phyloP scores from a whole-genome alignment of 805 yeast genomes.

The Cyberlindnera mycetangii region DNA sequence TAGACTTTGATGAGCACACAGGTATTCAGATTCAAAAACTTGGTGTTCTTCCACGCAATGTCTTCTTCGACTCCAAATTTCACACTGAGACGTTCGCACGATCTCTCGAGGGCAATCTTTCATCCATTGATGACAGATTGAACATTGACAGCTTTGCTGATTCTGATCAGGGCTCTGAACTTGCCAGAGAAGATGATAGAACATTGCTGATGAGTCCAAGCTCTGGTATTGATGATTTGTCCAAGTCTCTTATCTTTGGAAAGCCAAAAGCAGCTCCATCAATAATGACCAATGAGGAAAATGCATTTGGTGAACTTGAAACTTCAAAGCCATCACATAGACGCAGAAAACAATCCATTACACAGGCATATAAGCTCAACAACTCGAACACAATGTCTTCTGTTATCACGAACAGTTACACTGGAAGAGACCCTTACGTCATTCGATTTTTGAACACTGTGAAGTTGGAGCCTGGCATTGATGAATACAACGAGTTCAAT shows the following conservation, averaged over 20 bases:
- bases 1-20: slow-evolving; percentile 14
- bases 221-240: slow-evolving; percentile 16
- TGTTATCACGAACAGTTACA: slow-evolving; percentile 53
- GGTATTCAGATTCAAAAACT: slow-evolving; percentile 30
- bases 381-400: slow-evolving; percentile 18
- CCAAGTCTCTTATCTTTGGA: slow-evolving; percentile 34
- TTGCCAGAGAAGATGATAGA: slow-evolving; percentile 13
- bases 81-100: slow-evolving; percentile 18
- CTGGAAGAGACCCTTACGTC: slow-evolving; percentile 65
- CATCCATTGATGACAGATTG: slow-evolving; percentile 16
- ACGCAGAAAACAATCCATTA: slow-evolving; percentile 13
- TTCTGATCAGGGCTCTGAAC: slow-evolving; percentile 6
- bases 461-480: slow-evolving; percentile 52
- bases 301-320: slow-evolving; percentile 44
- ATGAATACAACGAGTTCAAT: slow-evolving; percentile 71
- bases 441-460: slow-evolving; percentile 51
- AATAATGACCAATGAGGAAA: slow-evolving; percentile 36
- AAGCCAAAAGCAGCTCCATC: slow-evolving; percentile 39
- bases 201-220: slow-evolving; percentile 8
- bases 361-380: slow-evolving; percentile 12
- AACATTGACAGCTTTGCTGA: slow-evolving; percentile 10
- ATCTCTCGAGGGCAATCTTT: slow-evolving; percentile 10
- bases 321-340: slow-evolving; percentile 19
- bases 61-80: slow-evolving; percentile 44
- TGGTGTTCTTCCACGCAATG: slow-evolving; percentile 46